Evolutionary conservation across 371 early-diverging fungal genomes (phyloP), one percentile per base, ranked within the genome.

Genomic region (Mortierella sp.): DNA sequence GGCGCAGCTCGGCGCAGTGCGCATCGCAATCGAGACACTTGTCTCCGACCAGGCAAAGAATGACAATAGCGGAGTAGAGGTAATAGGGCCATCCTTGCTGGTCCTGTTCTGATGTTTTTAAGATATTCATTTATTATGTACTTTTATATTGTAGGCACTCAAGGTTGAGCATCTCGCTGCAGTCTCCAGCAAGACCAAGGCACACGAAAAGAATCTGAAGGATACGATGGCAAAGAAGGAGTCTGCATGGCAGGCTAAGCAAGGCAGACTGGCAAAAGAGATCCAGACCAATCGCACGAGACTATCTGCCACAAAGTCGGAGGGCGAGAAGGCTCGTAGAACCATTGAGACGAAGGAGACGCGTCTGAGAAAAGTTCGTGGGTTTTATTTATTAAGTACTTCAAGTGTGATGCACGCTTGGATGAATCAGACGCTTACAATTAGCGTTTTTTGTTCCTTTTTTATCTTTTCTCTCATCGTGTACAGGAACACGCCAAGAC

Each of bases 191-290:
- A 53, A 56, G 32, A 60, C 49, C 15, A 9, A 60, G 0, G 51
- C 41, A 0, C 44, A 60, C n/a, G 60, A 67, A 37, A 43, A 53
- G 47, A 15, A 43, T 1, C 9, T 63, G 48, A 58, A 23, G 2
- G 56, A 59, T 4, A 59, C 55, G 2, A 19, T 76, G 27, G 37
- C 59, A 4, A 64, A 61, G 49, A 61, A 52, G 24, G 70, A 76
- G 15, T 19, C 56, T 5, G 66, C 56, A 17, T 59, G 50, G 58
- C 55, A 23, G 24, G 24, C 43, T 11, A 60, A 52, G 47, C 56
- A 60, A 5, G 56, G 42, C 15, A 2, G 19, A 3, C n/a, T 60
- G 49, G 26, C 28, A 0, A 53, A 61, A 39, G 54, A 61, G 8
- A 48, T 76, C 23, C 44, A 60, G 21, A 42, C 47, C 0, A 21